Base-by-base conservation (phyloP, 2,329 filamentous ascomycete species). In the Epicoccum sorghinum region DNA sequence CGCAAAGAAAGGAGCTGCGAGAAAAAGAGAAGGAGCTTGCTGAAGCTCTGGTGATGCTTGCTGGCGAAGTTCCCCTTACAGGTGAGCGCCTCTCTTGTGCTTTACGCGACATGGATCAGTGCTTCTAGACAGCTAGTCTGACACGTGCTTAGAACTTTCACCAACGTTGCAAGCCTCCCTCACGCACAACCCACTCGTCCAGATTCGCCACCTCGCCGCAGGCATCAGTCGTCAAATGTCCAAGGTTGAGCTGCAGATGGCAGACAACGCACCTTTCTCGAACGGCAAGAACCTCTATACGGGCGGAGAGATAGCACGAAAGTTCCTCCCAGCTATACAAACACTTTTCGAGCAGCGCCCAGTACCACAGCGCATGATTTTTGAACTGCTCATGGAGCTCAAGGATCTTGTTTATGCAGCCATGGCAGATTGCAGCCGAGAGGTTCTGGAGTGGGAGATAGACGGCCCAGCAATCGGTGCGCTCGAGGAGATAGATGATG, bases 181-280 rank as follows among this genome's bases (percentile, higher is more conserved):
- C 7, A 65, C 69, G 5, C 61, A 66, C 7, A 71, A 70, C 40
- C 69, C 68, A 0, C 66, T 71, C 7, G 64, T 73, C 8, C 70
- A 73, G 49, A 67, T 72, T 36, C 69, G 70, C 25, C 70, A 73
- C 44, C 62, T 72, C 8, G 66, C 66, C 13, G 69, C 69, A 24
- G 69, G 69, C 14, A 62, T 73, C 22, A 72, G 69, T 12, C 67
- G 70, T 18, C 69, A 73, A 50, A 70, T 73, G 64, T 71, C 67
- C 10, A 69, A 64, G 25, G 58, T 71, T 23, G 70, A 73, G 43
- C 49, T 71, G 33, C 68, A 71, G 39, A 71, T 73, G 70, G 63
- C 61, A 4, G 70, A 73, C 52, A 73, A 72, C 33, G 68, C 67
- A 32, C 66, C 70, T 23, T 73, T 66, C 36, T 63, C 62, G 8